These are phyloP conservation scores for Mucor mucedo DNA, from an alignment of 371 early-diverging fungal species.

Conservation along the genomic window DNA sequence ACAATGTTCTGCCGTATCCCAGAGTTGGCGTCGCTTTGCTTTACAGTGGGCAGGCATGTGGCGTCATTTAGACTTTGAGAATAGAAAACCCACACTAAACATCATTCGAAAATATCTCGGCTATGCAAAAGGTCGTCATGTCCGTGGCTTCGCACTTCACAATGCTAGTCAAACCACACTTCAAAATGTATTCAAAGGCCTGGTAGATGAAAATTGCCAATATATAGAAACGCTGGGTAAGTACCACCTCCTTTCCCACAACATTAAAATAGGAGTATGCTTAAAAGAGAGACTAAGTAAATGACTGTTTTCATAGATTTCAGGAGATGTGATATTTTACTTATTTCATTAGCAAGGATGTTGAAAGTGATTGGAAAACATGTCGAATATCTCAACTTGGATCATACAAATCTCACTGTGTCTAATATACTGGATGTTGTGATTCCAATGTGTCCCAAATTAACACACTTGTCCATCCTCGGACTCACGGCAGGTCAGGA, in stretches of 20 bases:
- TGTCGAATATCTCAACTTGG: conserved; percentile 26
- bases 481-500: conserved; percentile 2
- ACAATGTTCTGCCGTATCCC: conserved; percentile 41
- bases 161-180: conserved; percentile 16
- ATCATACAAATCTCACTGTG: conserved; percentile 12
- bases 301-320: conserved; percentile 23
- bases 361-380: conserved; percentile 35
- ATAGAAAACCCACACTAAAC: conserved; percentile 11
- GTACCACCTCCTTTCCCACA: not conserved
- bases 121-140: conserved; percentile 34
- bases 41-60: conserved; percentile 44
- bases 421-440: conserved; percentile 10
- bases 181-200: conserved; percentile 25
- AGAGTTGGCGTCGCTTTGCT: conserved; percentile 37
- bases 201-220: conserved; percentile 38
- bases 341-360: conserved; percentile 11
- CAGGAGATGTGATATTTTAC: conserved; percentile 21
- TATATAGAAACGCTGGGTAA: conserved; percentile 41
- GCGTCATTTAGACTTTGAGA: conserved; percentile 38
- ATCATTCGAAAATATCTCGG: conserved; percentile 31
- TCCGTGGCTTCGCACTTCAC: conserved; percentile 27
- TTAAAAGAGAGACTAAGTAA: not conserved
- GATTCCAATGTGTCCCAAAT: conserved; percentile 11
- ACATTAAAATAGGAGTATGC: not conserved
- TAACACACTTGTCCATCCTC: conserved; percentile 29